phyloP scores from a whole-genome alignment of 805 yeast species.

The Saturnispora quitensis region DNA sequence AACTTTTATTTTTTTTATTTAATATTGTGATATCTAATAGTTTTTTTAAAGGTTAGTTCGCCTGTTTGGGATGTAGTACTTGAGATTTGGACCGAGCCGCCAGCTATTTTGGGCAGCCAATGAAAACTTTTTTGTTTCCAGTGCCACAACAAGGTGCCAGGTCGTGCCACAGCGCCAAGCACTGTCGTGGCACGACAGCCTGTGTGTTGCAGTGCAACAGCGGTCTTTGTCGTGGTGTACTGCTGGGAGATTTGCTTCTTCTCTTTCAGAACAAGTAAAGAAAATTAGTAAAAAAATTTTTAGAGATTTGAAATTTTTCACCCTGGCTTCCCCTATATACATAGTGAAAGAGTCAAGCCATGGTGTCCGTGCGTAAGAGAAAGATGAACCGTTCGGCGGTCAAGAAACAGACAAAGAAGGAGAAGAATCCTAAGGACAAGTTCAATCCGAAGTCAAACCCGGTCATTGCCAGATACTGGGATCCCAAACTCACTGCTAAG shows the following conservation, averaged over 20 bases:
- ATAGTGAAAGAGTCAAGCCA: constrained; percentile 6
- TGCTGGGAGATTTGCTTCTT: too few species aligned
- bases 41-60: neutral
- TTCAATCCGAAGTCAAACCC: constrained; percentile 64
- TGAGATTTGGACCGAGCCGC: too few species aligned
- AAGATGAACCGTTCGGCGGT: constrained; percentile 70
- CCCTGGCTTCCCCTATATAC: neutral
- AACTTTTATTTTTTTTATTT: neutral
- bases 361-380: constrained; percentile 66
- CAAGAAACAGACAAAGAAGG: constrained; percentile 56
- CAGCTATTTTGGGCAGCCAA: too few species aligned
- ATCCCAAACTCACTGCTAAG: constrained; percentile 62
- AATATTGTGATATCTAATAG: constrained; percentile 3
- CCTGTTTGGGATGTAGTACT: too few species aligned
- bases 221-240: too few species aligned
- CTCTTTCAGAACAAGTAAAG: too few species aligned
- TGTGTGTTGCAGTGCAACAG: too few species aligned
- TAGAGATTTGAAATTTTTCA: neutral
- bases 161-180: too few species aligned
- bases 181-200: too few species aligned
- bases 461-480: constrained; percentile 87
- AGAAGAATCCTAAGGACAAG: constrained; percentile 61
- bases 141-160: too few species aligned
- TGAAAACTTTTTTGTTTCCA: too few species aligned
- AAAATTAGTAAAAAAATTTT: too few species aligned